A percentile compares a stretch with the other conserved stretches of the same genome.
Conservation (phyloP, 1,139 yeast genomes). For the Pichia sp. region DNA sequence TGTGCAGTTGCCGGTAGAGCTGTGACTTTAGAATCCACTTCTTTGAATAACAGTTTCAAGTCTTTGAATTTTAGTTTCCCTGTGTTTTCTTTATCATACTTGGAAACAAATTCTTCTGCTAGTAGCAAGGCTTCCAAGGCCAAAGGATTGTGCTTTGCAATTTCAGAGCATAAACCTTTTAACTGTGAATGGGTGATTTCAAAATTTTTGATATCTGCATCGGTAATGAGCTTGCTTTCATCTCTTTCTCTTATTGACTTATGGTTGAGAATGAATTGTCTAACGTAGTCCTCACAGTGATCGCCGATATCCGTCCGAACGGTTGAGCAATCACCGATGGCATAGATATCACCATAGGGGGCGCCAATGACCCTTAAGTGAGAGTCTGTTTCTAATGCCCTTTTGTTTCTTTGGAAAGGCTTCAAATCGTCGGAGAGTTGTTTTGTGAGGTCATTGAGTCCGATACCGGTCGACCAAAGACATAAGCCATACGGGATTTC, state of each 20-base stretch:
- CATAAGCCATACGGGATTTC: conserved; percentile 58
- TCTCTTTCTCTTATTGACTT: neutral
- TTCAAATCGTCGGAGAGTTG: conserved; percentile 41
- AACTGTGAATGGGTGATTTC: conserved; percentile 44
- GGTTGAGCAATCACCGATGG: conserved; percentile 65
- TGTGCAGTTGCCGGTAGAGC: conserved; percentile 68
- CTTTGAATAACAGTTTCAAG: conserved; percentile 43
- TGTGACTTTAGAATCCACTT: conserved; percentile 56
- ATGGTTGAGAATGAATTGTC: conserved; percentile 35
- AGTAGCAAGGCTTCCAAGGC: conserved; percentile 51
- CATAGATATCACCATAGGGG: conserved; percentile 58
- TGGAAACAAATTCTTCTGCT: conserved; percentile 45
- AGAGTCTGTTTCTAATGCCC: conserved; percentile 65
- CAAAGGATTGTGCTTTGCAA: conserved; percentile 51
- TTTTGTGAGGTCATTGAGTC: conserved; percentile 53
- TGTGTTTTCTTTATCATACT: conserved; percentile 42
- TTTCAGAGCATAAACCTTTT: conserved; percentile 40
- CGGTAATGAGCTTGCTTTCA: conserved; percentile 33
- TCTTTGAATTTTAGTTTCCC: conserved; percentile 49
- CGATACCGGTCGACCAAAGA: conserved; percentile 67
- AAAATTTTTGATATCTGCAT: conserved; percentile 40
- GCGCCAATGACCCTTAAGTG: conserved; percentile 60
- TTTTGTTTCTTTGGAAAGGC: conserved; percentile 46
- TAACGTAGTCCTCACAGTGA: conserved; percentile 44
- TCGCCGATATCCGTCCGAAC: conserved; percentile 53